Base-by-base conservation (phyloP, 2,329 filamentous ascomycete genomes). In the Penicillium freii region DNA sequence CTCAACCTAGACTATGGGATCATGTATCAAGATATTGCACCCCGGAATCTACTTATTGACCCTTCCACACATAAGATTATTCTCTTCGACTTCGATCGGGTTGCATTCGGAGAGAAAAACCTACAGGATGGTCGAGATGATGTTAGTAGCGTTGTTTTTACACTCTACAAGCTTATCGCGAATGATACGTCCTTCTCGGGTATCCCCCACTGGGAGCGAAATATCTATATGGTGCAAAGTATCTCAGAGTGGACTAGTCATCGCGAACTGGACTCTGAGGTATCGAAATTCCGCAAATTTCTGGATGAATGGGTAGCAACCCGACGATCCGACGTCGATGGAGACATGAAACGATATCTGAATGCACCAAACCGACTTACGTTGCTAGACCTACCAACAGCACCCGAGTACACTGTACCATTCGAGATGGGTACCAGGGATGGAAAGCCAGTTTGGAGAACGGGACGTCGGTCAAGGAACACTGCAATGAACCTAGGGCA, bases 21-120 rank as follows among this genome's bases (percentile, higher is more conserved):
- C 43, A 71, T 69, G 56, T 65, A 74, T 63, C 68, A 73, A 64
- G 67, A 73, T 46, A 67, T 73, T 54, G 65, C 67, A 47, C 68
- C 66, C 11, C 63, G 66, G 11, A 73, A 71, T 59, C 62, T 72
- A 2, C 59, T 73, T 33, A 56, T 72, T 53, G 66, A 71, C 56
- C 56, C 62, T 25, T 13, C 49, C 11, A 63, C 61, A 44, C 4
- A 62, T 2, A 62, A 61, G 17, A 62, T 71, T 8, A 43, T 64
- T 52, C 65, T 69, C 21, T 69, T 69, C 31, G 63, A 69, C 45
- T 69, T 69, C 27, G 53, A 69, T 50, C 49, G 61, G 46, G 66
- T 61, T 31, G 57, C 60, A 57, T 42, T 25, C 19, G 63, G 64
- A 19, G 2, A 29, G 27, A 60, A 61, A 29, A 46, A 48, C 29